phyloP scores from a whole-genome alignment of 257 asterid species.

The Solanum clarkiae region DNA sequence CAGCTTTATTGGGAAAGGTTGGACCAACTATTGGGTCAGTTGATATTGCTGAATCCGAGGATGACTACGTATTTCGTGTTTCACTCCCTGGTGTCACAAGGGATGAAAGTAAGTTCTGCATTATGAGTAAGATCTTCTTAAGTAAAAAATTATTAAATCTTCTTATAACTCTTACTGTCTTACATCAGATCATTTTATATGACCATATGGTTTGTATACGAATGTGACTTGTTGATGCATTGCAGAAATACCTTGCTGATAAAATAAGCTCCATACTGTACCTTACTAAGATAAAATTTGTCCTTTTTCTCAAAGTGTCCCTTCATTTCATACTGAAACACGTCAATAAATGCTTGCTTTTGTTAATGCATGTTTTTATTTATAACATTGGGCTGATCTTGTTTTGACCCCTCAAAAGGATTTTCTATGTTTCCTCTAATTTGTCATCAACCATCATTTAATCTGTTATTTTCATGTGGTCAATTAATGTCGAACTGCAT shows the following conservation, averaged over 20 bases:
- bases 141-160: background rate
- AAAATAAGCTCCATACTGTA: background rate
- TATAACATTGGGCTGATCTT: background rate
- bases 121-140: background rate
- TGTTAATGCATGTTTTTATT: background rate
- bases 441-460: background rate
- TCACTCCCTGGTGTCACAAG: conserved; percentile 37
- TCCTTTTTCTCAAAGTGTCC: background rate
- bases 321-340: background rate
- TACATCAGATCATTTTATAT: background rate
- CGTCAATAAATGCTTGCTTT: background rate
- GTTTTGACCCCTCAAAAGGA: background rate
- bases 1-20: conserved; percentile 26
- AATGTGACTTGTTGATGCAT: background rate
- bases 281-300: background rate
- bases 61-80: conserved; percentile 30
- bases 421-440: background rate
- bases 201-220: background rate
- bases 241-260: background rate
- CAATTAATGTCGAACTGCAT: background rate
- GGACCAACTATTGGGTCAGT: conserved; percentile 33
- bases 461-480: background rate
- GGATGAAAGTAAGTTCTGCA: conserved; percentile 20
- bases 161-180: background rate
- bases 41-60: conserved; percentile 28